A percentile compares a stretch with the other conserved stretches of the same genome.
These are phyloP conservation scores for Clonostachys rhizophaga DNA, from an alignment of 2,329 filamentous ascomycete genomes.

Conservation along the genomic window DNA sequence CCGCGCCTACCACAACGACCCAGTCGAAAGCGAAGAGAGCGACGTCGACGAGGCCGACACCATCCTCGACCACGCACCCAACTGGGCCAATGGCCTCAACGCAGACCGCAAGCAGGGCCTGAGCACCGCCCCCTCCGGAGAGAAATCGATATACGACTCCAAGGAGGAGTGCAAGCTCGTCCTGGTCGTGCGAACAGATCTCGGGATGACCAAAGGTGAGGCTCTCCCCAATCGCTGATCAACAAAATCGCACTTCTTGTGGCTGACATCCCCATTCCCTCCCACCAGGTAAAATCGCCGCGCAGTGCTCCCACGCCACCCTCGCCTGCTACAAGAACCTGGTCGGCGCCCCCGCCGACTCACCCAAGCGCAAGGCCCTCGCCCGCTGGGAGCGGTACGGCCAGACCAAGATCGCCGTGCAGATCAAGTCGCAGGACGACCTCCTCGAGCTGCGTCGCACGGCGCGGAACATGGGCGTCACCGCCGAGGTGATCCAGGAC, in stretches of 20 bases:
- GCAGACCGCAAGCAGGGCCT: constrained; percentile 56
- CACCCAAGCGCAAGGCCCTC: constrained; percentile 59
- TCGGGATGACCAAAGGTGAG: constrained; percentile 95
- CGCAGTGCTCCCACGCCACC: constrained; percentile 93
- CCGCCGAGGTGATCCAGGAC: constrained; percentile 86
- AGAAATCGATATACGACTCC: constrained; percentile 25
- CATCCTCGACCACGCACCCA: constrained; percentile 60
- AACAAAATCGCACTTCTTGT: background rate
- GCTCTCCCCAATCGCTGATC: background rate
- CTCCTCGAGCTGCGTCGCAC: constrained; percentile 68
- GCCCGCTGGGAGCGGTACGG: constrained; percentile 80
- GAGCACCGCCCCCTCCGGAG: constrained; percentile 23
- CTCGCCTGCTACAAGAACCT: constrained; percentile 94
- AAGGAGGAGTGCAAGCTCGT: constrained; percentile 92
- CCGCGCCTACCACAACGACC: constrained; percentile 50
- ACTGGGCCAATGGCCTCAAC: constrained; percentile 59
- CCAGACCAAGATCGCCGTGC: constrained; percentile 90
- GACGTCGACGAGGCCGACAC: constrained; percentile 58
- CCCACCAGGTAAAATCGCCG: constrained; percentile 83
- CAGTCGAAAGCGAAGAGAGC: constrained; percentile 64
- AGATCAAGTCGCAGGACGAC: constrained; percentile 83
- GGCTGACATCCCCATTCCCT: background rate
- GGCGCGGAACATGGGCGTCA: constrained; percentile 78
- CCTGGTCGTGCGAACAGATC: constrained; percentile 84
- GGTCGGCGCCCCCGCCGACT: constrained; percentile 46